These are phyloP conservation scores for Xerocomus cyaneibrunnescens DNA, from an alignment of 1,284 basidiomycete genomes.

Conservation along the genomic window DNA sequence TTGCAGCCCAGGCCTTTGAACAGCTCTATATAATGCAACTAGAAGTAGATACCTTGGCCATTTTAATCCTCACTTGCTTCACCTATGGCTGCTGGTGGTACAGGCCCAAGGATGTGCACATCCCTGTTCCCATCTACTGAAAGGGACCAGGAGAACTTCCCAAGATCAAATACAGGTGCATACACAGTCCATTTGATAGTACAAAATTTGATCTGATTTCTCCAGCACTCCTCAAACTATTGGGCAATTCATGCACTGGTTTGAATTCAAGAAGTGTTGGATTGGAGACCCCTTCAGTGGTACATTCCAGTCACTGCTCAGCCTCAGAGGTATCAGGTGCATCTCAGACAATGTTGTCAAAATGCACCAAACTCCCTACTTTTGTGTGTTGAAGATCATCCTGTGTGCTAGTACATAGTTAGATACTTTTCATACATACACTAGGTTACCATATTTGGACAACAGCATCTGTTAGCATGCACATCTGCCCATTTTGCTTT, in stretches of 20 bases:
- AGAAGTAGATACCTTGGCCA: background rate
- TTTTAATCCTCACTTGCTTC: background rate
- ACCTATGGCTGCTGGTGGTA: background rate
- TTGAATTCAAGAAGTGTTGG: background rate
- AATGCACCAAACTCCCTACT: background rate
- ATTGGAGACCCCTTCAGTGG: too few species aligned
- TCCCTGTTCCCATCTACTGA: background rate
- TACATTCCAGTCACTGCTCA: background rate
- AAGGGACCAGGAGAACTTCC: background rate
- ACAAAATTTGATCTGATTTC: background rate
- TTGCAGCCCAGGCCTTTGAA: background rate
- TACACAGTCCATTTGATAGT: background rate
- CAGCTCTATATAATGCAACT: too few species aligned
- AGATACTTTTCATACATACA: too few species aligned
- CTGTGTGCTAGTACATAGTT: too few species aligned
- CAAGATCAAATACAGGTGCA: background rate
- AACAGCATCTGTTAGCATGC: too few species aligned
- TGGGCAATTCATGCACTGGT: background rate
- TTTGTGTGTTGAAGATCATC: too few species aligned
- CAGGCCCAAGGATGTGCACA: background rate
- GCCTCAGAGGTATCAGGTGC: background rate
- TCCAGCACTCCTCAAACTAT: background rate
- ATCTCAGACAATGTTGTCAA: background rate
- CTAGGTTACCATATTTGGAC: too few species aligned
- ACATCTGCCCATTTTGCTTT: too few species aligned